Conservation (phyloP, 2,329 filamentous ascomycete genomes). For the Paraphaeosphaeria minitans region DNA sequence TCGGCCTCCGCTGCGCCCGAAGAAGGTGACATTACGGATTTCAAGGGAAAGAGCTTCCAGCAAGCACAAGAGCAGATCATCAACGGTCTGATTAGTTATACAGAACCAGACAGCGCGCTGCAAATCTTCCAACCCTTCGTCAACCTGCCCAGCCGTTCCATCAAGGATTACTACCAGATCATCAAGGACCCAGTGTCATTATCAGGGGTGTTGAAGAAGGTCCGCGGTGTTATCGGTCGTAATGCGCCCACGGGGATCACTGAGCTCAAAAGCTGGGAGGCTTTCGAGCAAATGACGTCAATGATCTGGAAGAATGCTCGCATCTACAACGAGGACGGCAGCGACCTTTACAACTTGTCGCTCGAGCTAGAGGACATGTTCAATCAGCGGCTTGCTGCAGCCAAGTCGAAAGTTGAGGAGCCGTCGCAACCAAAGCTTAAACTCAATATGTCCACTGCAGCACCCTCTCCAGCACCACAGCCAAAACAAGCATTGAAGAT, state of each 20-base stretch:
- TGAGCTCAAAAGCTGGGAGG: constrained; percentile 81
- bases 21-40: constrained; percentile 51
- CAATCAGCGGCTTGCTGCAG: constrained; percentile 69
- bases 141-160: constrained; percentile 72
- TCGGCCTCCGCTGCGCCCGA: constrained; percentile 32
- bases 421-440: constrained; percentile 79
- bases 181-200: constrained; percentile 83
- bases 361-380: constrained; percentile 80
- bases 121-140: constrained; percentile 77
- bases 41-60: constrained; percentile 77
- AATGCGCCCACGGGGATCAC: constrained; percentile 64
- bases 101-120: constrained; percentile 65
- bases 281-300: constrained; percentile 78
- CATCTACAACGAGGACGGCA: constrained; percentile 90
- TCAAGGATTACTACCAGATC: constrained; percentile 86
- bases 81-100: constrained; percentile 70
- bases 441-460: constrained; percentile 65
- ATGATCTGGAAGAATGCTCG: constrained; percentile 87
- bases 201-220: constrained; percentile 75
- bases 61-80: constrained; percentile 86
- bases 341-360: constrained; percentile 78
- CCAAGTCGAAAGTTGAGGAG: constrained; percentile 73
- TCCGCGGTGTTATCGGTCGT: constrained; percentile 74
- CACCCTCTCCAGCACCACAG: constrained; percentile 24
- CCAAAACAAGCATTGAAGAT: constrained; percentile 65